Base-by-base conservation (phyloP, 495 filamentous ascomycete species). In the Penicillium goetzii region DNA sequence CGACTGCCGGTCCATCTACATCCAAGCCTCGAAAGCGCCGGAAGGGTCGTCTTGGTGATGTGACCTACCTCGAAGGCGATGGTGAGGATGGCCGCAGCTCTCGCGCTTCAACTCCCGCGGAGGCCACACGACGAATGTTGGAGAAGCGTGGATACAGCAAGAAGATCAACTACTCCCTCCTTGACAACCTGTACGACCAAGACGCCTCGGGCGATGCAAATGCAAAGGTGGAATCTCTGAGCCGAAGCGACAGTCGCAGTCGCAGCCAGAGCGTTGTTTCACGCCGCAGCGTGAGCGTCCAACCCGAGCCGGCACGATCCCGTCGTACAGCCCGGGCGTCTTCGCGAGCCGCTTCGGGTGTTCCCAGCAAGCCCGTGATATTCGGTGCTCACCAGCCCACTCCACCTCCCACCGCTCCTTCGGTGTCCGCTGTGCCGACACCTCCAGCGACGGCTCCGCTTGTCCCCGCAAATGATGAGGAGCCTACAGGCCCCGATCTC, bases 141-240 rank as follows among this genome's bases (percentile, higher is more conserved):
- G 86, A 89, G 73, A 83, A 83, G 36, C 83, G 91, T 30, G 86
- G 80, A 0, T 92, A 87, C 72, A 91, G 86, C 66, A 92, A 88
- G 71, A 90, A 92, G 67, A 92, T 97, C 66, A 92, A 96, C 61
- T 96, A 96, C 70, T 86, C 86, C 45, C 82, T 86, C 14, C 83
- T 92, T 33, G 83, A 88, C 58, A 72, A 72, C 0, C 51, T 82
- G 0, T 82, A 76, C 56, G 78, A 74, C 12, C 49, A 53, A 12
- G 50, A 61, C 17, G 50, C 23, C 3, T 8, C 59, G 7, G 73
- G 68, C 8, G 70, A 68, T 19, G 5, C 3, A 33, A 74, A 73
- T 28, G 43, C 75, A 9, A 76, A 79, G 62, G 53, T 49, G 49
- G 77, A 78, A 45, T 75, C 66, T 53, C 26, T 69, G 45, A 73